phyloP scores from a whole-genome alignment of 2,329 filamentous ascomycete species.

The Epichloe sp. region DNA sequence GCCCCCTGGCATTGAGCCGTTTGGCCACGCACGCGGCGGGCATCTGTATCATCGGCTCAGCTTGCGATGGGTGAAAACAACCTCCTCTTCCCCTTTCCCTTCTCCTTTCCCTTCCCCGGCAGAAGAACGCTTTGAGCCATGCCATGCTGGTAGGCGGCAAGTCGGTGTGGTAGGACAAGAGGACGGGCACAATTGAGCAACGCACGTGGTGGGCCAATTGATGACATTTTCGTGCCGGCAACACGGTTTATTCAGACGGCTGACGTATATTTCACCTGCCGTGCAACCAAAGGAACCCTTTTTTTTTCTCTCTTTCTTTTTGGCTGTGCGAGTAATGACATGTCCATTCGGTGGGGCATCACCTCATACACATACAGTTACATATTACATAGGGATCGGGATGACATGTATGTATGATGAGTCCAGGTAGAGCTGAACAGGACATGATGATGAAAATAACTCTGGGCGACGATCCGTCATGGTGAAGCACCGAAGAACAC shows the following conservation, averaged over 20 bases:
- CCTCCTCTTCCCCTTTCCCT: neutral
- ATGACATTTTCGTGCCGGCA: neutral
- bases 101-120: neutral
- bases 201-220: slow-evolving; percentile 1
- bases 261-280: neutral
- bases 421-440: no score
- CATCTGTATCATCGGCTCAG: neutral
- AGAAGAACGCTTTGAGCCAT: neutral
- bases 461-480: neutral
- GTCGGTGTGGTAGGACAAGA: neutral
- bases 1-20: neutral
- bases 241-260: neutral
- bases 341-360: neutral
- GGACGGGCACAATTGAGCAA: neutral
- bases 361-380: no score
- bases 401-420: no score
- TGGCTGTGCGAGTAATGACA: neutral
- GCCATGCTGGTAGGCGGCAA: neutral
- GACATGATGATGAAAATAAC: no score
- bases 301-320: neutral
- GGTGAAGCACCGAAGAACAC: neutral
- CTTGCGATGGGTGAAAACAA: neutral
- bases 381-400: no score
- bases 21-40: neutral
- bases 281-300: neutral